Conservation (phyloP, 495 filamentous ascomycete species). For the Talaromyces liani region DNA sequence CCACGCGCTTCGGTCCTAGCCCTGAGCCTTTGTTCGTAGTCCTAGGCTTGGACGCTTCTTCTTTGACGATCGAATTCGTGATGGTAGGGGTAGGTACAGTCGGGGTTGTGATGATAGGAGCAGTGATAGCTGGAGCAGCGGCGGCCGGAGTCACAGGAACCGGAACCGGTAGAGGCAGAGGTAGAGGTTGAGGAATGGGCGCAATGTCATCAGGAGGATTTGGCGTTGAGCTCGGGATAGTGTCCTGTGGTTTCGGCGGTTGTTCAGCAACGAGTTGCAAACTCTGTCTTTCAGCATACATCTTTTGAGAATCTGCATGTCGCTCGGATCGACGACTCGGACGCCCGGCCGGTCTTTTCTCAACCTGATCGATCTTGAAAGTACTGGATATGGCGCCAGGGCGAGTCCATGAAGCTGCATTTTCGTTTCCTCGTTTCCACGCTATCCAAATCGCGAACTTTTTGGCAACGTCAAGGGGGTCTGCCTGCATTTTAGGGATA, state of each 20-base stretch:
- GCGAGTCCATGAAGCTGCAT: constrained; percentile 58
- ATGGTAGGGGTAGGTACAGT: neutral
- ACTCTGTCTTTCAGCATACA: constrained; percentile 38
- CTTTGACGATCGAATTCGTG: constrained; percentile 14
- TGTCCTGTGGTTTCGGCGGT: constrained; percentile 10
- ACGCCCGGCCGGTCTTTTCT: constrained; percentile 36
- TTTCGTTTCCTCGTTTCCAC: constrained; percentile 68
- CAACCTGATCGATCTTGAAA: constrained; percentile 31
- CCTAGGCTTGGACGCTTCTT: constrained; percentile 28
- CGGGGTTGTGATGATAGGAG: neutral
- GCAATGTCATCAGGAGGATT: constrained; percentile 17
- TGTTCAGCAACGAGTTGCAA: constrained; percentile 33
- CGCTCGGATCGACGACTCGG: constrained; percentile 41
- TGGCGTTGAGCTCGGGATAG: neutral
- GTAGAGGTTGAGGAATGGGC: constrained; percentile 11
- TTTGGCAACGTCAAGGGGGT: constrained; percentile 54
- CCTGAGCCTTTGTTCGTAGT: constrained; percentile 29
- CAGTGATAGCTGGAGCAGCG: neutral
- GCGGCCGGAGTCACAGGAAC: neutral
- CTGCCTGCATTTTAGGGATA: constrained; percentile 55
- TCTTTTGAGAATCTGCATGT: constrained; percentile 35
- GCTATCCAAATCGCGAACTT: constrained; percentile 64
- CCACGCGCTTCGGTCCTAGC: constrained; percentile 43
- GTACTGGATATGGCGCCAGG: constrained; percentile 40
- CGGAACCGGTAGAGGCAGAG: neutral